Evolutionary conservation across 352 stramenopile genomes (phyloP).

Genomic region (Phytophthora kernoviae): DNA sequence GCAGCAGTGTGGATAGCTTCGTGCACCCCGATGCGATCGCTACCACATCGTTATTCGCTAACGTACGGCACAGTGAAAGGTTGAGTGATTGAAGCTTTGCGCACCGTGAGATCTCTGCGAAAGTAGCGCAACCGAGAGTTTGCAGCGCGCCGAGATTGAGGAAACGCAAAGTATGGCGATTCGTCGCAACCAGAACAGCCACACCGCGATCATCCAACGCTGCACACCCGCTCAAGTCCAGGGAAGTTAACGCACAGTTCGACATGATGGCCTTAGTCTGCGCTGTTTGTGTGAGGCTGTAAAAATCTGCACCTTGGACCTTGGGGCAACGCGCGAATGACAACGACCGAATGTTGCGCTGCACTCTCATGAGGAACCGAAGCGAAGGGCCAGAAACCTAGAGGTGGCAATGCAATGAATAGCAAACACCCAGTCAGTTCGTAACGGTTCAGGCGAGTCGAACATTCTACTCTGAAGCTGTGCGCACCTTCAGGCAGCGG

Average conservation of each 20-base stretch:
- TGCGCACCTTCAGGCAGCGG: conserved; percentile 67
- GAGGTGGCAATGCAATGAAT: background rate
- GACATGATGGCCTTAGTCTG: conserved; percentile 5
- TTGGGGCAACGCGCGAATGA: conserved; percentile 77
- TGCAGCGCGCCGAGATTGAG: conserved; percentile 72
- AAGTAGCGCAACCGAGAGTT: conserved; percentile 55
- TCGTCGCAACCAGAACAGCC: conserved; percentile 49
- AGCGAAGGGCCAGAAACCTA: conserved; percentile 68
- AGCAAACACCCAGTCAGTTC: conserved; percentile 3
- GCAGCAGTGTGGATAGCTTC: conserved; percentile 48
- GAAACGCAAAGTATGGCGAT: conserved; percentile 49
- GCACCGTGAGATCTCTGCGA: conserved; percentile 63
- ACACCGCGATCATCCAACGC: conserved; percentile 53
- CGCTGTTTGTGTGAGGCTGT: conserved; percentile 22
- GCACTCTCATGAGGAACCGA: conserved; percentile 56
- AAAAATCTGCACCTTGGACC: conserved; percentile 52
- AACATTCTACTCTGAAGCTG: background rate
- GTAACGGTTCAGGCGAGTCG: background rate
- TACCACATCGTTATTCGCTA: conserved; percentile 62
- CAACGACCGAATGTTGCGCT: conserved; percentile 47
- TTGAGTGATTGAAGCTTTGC: conserved; percentile 62
- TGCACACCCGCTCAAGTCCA: conserved; percentile 65
- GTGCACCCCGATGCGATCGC: conserved; percentile 49
- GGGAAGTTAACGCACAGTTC: conserved; percentile 31
- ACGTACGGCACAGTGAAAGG: conserved; percentile 73